phyloP scores from a whole-genome alignment of 352 stramenopile genomes.

The Salisapilia sapeloensis region DNA sequence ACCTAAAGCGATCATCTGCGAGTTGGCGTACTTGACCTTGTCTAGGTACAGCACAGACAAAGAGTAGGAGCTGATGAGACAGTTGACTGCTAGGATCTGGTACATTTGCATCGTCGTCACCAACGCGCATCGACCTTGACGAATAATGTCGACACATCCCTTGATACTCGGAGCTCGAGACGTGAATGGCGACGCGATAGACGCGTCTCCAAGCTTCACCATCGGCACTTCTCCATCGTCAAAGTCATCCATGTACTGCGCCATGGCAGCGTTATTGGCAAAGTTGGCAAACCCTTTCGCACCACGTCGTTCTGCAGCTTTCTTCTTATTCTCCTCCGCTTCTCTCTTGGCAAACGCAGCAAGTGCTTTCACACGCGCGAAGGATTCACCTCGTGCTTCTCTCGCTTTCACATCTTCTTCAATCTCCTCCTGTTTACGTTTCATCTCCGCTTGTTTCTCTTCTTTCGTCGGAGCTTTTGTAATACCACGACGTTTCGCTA shows the following conservation, averaged over 20 bases:
- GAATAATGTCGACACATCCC: constrained; percentile 91
- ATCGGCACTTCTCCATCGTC: constrained; percentile 88
- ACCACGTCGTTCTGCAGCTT: constrained; percentile 47
- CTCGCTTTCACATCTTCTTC: constrained; percentile 62
- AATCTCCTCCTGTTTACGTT: constrained; percentile 60
- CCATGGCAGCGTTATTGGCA: constrained; percentile 73
- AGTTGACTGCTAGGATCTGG: constrained; percentile 98
- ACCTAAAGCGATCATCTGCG: constrained; percentile 84
- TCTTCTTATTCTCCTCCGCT: constrained; percentile 45
- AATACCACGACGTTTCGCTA: constrained; percentile 35
- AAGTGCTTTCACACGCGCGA: constrained; percentile 74
- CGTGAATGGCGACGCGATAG: constrained; percentile 98
- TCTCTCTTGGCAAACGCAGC: constrained; percentile 74
- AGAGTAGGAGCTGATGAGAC: constrained; percentile 95
- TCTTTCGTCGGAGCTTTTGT: constrained; percentile 46
- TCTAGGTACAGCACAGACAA: constrained; percentile 97
- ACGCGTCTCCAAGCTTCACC: constrained; percentile 98
- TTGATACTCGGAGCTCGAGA: constrained; percentile 86
- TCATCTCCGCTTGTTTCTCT: constrained; percentile 75
- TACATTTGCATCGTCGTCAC: constrained; percentile 99
- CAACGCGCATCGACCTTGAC: constrained; percentile 96
- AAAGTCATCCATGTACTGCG: constrained; percentile 84
- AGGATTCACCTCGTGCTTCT: constrained; percentile 70
- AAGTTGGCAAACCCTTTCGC: constrained; percentile 77
- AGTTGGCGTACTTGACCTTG: constrained; percentile 98